Conservation (phyloP, 345 rosid genomes). For the Populus ilicifolia region DNA sequence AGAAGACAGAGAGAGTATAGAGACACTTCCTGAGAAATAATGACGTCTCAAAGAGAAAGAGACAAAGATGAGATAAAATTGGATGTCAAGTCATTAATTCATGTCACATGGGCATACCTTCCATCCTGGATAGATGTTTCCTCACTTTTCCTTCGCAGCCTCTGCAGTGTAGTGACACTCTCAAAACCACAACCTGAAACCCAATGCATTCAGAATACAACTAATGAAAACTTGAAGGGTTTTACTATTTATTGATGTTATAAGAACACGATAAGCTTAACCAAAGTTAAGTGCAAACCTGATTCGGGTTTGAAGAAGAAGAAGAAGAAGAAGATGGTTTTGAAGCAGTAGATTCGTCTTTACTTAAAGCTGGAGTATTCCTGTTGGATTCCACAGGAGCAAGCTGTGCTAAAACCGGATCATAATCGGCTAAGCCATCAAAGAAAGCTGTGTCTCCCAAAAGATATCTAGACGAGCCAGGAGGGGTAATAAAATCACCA, state of each 20-base stretch:
- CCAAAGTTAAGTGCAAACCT: slow-evolving; percentile 29
- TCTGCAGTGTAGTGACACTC: slow-evolving; percentile 89
- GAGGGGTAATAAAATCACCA: slow-evolving; percentile 51
- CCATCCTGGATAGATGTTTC: slow-evolving; percentile 86
- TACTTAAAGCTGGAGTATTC: slow-evolving; percentile 11
- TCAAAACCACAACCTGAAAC: slow-evolving; percentile 71
- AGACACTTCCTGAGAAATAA: background rate
- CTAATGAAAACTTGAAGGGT: background rate
- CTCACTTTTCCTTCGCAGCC: slow-evolving; percentile 87
- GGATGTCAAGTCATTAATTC: background rate
- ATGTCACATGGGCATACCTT: slow-evolving; percentile 39
- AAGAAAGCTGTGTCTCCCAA: slow-evolving; percentile 40
- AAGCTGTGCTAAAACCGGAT: slow-evolving; percentile 32
- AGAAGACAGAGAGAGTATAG: background rate
- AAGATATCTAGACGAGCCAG: slow-evolving; percentile 69
- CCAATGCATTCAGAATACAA: background rate
- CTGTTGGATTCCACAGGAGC: slow-evolving; percentile 27
- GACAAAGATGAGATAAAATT: background rate
- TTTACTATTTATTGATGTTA: too few species aligned
- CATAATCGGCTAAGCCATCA: slow-evolving; percentile 42
- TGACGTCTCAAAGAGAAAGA: slow-evolving; percentile 1
- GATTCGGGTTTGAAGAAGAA: slow-evolving; percentile 36
- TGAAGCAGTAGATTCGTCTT: slow-evolving; percentile 28
- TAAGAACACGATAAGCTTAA: background rate
- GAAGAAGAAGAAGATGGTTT: slow-evolving; percentile 28